phyloP scores from a whole-genome alignment of 176 grass and related monocot species.

The Carex kokanica region DNA sequence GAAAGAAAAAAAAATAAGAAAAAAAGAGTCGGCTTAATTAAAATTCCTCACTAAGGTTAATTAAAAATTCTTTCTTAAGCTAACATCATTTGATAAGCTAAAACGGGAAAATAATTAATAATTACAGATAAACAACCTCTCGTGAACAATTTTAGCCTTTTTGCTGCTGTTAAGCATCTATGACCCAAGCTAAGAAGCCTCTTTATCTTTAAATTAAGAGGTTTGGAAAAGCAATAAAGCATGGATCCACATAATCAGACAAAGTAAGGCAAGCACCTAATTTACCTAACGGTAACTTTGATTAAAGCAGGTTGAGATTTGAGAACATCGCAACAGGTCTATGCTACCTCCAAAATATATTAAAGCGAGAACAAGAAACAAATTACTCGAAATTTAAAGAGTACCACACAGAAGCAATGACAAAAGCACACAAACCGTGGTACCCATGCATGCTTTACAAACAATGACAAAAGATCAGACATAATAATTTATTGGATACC shows the following conservation, averaged over 20 bases:
- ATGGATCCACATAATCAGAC: constrained; percentile 5
- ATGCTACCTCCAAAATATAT: background rate
- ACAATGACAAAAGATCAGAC: too few relatives aligned
- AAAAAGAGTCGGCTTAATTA: too few relatives aligned
- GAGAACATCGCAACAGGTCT: background rate
- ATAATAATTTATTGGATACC: too few relatives aligned
- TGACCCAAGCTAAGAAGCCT: background rate
- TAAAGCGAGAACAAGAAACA: background rate
- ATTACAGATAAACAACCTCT: background rate
- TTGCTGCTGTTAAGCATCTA: background rate
- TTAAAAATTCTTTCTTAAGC: background rate
- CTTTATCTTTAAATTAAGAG: background rate
- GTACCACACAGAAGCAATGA: too few relatives aligned
- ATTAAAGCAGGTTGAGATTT: constrained; percentile 7
- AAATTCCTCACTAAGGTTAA: background rate
- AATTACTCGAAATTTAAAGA: background rate
- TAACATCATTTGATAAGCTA: background rate
- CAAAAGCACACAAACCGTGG: too few relatives aligned
- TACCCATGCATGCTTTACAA: too few relatives aligned
- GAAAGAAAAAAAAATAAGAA: background rate
- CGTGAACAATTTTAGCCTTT: constrained; percentile 6
- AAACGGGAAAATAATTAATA: background rate
- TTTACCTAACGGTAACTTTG: background rate
- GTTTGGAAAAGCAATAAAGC: background rate
- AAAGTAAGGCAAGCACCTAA: background rate